phyloP scores from a whole-genome alignment of 106 monocot genomes.

The Phalaenopsis equestris region DNA sequence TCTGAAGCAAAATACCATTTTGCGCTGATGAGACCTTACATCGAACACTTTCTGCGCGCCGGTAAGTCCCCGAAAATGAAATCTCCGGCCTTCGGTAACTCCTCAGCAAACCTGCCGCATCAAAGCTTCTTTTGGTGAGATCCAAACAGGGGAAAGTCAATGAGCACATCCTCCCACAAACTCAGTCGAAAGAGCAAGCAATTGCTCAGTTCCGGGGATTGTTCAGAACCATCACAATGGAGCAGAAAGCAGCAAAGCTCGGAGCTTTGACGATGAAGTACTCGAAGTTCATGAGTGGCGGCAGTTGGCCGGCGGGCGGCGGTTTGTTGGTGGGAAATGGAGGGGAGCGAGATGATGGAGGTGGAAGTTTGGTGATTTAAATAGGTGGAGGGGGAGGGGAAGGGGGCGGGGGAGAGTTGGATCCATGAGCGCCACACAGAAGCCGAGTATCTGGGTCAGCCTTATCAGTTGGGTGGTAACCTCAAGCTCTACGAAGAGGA shows the following conservation, averaged over 20 bases:
- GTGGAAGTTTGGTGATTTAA: background rate
- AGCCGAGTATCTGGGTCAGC: background rate
- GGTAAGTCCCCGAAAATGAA: background rate
- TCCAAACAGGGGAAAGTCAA: constrained; percentile 40
- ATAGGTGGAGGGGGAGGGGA: background rate
- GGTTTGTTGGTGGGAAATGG: background rate
- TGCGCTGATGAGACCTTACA: constrained; percentile 42
- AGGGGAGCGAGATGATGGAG: background rate
- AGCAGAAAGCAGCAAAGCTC: background rate
- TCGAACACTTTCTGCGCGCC: constrained; percentile 41
- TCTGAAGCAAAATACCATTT: constrained; percentile 18
- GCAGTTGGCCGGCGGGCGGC: too few species aligned
- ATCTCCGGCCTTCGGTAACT: constrained; percentile 11
- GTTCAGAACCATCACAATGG: constrained; percentile 1
- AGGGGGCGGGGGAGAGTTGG: constrained; percentile 12
- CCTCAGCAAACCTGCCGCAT: constrained; percentile 18
- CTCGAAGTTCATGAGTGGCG: too few species aligned
- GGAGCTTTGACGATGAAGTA: background rate
- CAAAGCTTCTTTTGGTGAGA: constrained; percentile 34
- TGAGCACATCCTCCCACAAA: constrained; percentile 31
- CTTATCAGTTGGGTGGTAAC: constrained; percentile 18
- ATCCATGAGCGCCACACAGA: constrained; percentile 26
- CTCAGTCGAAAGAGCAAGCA: background rate
- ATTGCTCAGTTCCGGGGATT: background rate
- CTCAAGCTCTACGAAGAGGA: background rate